A percentile compares a stretch with the other conserved stretches of the same genome.
These are phyloP conservation scores for Trametes elegans DNA, from an alignment of 768 basidiomycete species.

Conservation along the genomic window DNA sequence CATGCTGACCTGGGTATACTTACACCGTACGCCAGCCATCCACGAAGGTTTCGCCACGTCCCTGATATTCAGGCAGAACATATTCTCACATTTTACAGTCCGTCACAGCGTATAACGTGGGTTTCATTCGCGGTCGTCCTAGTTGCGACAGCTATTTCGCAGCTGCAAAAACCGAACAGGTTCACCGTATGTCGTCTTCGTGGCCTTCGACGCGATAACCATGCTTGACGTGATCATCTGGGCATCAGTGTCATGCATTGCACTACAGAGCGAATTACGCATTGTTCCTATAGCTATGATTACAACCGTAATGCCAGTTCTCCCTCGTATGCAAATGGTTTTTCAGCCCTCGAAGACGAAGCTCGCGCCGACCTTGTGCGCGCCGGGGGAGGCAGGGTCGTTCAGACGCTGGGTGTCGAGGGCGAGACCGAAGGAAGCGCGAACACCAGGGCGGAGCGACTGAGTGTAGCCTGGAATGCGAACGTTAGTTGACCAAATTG, in stretches of 20 bases:
- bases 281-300: conserved; percentile 18
- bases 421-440: conserved; percentile 90
- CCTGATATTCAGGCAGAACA: no score
- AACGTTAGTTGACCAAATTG: neutral
- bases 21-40: no score
- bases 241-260: conserved; percentile 4
- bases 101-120: no score
- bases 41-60: no score
- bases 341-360: conserved; percentile 62
- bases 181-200: no score
- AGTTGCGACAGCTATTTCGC: no score
- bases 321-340: neutral
- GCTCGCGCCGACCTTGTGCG: conserved; percentile 81
- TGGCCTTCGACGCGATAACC: no score
- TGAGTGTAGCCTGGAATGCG: conserved; percentile 83
- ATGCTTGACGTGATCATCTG: neutral
- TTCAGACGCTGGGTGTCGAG: conserved; percentile 92
- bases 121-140: no score
- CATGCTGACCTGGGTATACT: no score
- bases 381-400: conserved; percentile 55
- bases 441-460: conserved; percentile 89
- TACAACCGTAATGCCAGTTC: conserved; percentile 11
- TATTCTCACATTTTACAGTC: no score
- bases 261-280: conserved; percentile 18
- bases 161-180: no score